phyloP scores from a whole-genome alignment of 768 basidiomycete species.

The Xerocomellus chrysenteron region DNA sequence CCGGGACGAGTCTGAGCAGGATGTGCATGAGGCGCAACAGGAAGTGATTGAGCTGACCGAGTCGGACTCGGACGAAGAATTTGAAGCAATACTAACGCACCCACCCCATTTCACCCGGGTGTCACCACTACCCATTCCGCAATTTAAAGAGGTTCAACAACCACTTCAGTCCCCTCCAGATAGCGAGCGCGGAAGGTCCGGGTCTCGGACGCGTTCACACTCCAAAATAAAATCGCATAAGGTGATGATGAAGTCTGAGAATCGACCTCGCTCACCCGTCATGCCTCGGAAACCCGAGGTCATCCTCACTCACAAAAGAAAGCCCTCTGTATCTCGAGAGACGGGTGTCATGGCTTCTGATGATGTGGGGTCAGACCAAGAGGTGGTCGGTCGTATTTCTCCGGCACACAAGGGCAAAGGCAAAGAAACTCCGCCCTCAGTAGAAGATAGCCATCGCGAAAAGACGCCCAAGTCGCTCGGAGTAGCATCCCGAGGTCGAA shows the following conservation, averaged over 20 bases:
- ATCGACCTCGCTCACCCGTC: slow-evolving; percentile 1
- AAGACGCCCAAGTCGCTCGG: slow-evolving; percentile 14
- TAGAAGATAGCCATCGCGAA: slow-evolving; percentile 2
- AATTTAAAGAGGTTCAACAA: slow-evolving; percentile 3
- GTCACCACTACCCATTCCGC: slow-evolving; percentile 6
- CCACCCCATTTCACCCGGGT: slow-evolving; percentile 16
- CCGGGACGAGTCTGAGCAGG: slow-evolving; percentile 18
- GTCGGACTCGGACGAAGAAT: slow-evolving; percentile 31
- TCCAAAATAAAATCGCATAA: slow-evolving; percentile 1
- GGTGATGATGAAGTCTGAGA: background rate
- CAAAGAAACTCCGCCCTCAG: slow-evolving; percentile 9
- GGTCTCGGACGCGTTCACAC: slow-evolving; percentile 6
- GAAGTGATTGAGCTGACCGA: slow-evolving; percentile 28
- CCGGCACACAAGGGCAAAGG: slow-evolving; percentile 14
- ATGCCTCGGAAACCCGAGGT: slow-evolving; percentile 12
- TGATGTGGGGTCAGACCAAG: background rate
- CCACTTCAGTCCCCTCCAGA: slow-evolving; percentile 14
- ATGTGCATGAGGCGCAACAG: slow-evolving; percentile 11
- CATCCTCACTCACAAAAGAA: slow-evolving; percentile 6
- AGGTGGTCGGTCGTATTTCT: background rate
- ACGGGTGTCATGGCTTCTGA: background rate
- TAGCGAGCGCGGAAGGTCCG: slow-evolving; percentile 14
- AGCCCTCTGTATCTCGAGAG: background rate
- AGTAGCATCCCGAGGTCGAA: slow-evolving; percentile 11
- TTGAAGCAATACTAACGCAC: slow-evolving; percentile 25